Evolutionary conservation across 2,329 filamentous ascomycete genomes (phyloP).

Genomic region (Fusarium circinatum): DNA sequence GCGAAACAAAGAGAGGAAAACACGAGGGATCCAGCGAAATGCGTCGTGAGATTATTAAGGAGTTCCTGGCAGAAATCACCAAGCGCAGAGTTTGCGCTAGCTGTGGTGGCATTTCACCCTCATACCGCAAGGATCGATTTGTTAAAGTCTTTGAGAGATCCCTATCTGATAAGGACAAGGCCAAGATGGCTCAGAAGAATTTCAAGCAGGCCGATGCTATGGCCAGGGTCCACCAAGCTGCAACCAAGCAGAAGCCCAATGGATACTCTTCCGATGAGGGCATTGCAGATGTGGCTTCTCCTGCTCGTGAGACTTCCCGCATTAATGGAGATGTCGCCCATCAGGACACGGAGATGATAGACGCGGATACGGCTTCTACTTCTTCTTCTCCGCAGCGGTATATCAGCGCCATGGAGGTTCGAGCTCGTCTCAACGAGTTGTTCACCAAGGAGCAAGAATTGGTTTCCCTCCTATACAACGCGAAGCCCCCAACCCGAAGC

Average conservation of each 20-base stretch:
- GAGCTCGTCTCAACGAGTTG: conserved; percentile 78
- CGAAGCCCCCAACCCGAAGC: conserved; percentile 70
- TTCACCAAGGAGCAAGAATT: conserved; percentile 91
- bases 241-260: conserved; percentile 53
- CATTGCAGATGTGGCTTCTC: conserved; percentile 71
- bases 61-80: conserved; percentile 80
- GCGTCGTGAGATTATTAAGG: conserved; percentile 79
- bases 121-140: conserved; percentile 88
- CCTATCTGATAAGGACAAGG: conserved; percentile 77
- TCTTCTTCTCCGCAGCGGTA: conserved; percentile 69
- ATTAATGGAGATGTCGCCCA: conserved; percentile 61
- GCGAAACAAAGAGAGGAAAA: conserved; percentile 70
- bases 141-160: conserved; percentile 94
- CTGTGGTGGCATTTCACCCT: conserved; percentile 77
- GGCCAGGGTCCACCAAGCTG: conserved; percentile 52
- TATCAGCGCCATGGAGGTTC: conserved; percentile 84
- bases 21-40: conserved; percentile 85
- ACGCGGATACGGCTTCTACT: conserved; percentile 44
- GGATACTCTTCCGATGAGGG: conserved; percentile 71
- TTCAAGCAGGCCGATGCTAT: conserved; percentile 78
- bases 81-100: conserved; percentile 74
- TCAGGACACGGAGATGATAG: conserved; percentile 48
- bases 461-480: conserved; percentile 84
- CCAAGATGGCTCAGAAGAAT: conserved; percentile 76
- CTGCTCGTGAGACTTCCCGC: conserved; percentile 48